Conservation (phyloP, 106 monocot species). For the Allium cepa region DNA sequence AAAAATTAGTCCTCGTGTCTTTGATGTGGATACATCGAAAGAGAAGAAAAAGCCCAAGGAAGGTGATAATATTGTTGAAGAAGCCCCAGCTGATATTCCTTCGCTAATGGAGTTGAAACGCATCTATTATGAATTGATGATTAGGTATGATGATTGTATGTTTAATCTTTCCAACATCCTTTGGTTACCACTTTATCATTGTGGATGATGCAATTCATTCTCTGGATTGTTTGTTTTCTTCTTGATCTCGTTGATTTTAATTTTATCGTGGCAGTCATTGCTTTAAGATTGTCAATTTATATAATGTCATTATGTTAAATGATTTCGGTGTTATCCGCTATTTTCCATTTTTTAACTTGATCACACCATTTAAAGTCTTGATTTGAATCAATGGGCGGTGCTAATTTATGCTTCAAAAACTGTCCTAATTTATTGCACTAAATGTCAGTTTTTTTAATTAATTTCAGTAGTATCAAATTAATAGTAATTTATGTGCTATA, state of each 20-base stretch:
- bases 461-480: no score
- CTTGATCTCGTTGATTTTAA: background rate
- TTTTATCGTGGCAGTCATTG: no score
- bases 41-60: slow-evolving; percentile 97
- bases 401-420: no score
- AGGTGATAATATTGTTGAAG: slow-evolving; percentile 88
- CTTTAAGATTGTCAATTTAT: no score
- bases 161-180: background rate
- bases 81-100: slow-evolving; percentile 86
- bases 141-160: slow-evolving; percentile 44
- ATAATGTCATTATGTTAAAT: no score
- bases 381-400: no score
- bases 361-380: no score
- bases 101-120: slow-evolving; percentile 86
- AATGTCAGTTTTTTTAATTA: no score
- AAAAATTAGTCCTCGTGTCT: slow-evolving; percentile 87
- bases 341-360: no score
- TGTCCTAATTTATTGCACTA: no score
- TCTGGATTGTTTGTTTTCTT: background rate
- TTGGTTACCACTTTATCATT: background rate
- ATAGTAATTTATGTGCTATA: no score
- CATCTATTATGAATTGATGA: slow-evolving; percentile 93
- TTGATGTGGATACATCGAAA: slow-evolving; percentile 68
- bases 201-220: background rate
- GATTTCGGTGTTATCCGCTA: no score